Evolutionary conservation across 1,139 yeast species (phyloP).

Genomic region (Debaryomyces nepalensis): DNA sequence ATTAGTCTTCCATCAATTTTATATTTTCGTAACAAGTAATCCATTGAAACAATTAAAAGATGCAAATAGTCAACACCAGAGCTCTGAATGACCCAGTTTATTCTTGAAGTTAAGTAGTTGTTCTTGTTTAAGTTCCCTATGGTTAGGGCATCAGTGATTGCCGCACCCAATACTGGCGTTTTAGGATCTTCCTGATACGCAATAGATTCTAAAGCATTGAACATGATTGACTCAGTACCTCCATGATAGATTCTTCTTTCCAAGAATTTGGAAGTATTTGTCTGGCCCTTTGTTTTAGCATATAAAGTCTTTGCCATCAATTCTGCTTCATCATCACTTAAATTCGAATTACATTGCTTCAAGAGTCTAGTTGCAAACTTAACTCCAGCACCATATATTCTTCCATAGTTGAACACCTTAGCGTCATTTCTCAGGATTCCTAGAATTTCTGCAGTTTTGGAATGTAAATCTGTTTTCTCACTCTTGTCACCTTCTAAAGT

Average conservation of each 20-base stretch:
- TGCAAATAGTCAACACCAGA: slow-evolving; percentile 98
- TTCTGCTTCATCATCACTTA: slow-evolving; percentile 73
- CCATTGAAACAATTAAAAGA: slow-evolving; percentile 84
- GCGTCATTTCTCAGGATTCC: slow-evolving; percentile 93
- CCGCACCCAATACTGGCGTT: slow-evolving; percentile 93
- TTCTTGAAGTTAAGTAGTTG: slow-evolving; percentile 84
- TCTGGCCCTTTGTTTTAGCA: slow-evolving; percentile 79
- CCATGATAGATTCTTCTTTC: slow-evolving; percentile 68
- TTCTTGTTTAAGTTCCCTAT: slow-evolving; percentile 64
- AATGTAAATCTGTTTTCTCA: slow-evolving; percentile 92
- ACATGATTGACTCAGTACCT: slow-evolving; percentile 91
- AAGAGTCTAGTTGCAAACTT: slow-evolving; percentile 83
- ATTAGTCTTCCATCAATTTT: slow-evolving; percentile 76
- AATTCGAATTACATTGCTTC: slow-evolving; percentile 75
- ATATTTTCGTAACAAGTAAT: slow-evolving; percentile 69
- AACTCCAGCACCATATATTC: slow-evolving; percentile 97
- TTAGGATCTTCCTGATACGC: slow-evolving; percentile 84
- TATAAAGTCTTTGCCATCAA: slow-evolving; percentile 71
- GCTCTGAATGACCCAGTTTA: slow-evolving; percentile 98
- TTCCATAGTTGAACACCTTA: slow-evolving; percentile 92
- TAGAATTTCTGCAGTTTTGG: slow-evolving; percentile 87
- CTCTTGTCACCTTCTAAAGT: slow-evolving; percentile 92
- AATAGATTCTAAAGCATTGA: slow-evolving; percentile 84
- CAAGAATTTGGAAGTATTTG: slow-evolving; percentile 34
- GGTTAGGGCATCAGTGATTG: slow-evolving; percentile 84